phyloP scores from a whole-genome alignment of 2,329 filamentous ascomycete genomes.

The Apiospora sp. region DNA sequence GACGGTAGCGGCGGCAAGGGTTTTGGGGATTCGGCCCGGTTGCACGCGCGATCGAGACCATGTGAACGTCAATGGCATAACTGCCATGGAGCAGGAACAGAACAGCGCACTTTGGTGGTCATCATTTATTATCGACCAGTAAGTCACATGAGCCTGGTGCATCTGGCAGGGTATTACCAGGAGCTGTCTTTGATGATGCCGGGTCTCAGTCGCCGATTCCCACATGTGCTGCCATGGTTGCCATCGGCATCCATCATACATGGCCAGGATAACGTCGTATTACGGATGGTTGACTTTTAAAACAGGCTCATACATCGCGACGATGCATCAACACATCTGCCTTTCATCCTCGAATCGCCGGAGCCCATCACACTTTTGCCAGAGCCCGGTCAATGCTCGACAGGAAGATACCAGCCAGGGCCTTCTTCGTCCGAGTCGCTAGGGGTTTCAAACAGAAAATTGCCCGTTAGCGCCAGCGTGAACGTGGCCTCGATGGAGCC shows the following conservation, averaged over 20 bases:
- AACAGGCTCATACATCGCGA: slow-evolving; percentile 43
- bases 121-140: slow-evolving; percentile 54
- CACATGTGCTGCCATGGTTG: background rate
- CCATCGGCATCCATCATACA: background rate
- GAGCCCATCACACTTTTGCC: slow-evolving; percentile 40
- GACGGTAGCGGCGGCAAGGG: slow-evolving; percentile 46
- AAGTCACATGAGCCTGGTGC: slow-evolving; percentile 32
- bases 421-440: slow-evolving; percentile 41
- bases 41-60: slow-evolving; percentile 33
- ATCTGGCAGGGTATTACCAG: background rate
- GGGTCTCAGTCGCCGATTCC: background rate
- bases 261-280: background rate
- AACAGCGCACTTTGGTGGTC: slow-evolving; percentile 53
- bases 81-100: slow-evolving; percentile 46
- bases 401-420: slow-evolving; percentile 38
- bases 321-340: slow-evolving; percentile 38
- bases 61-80: slow-evolving; percentile 35
- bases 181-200: background rate
- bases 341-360: slow-evolving; percentile 43
- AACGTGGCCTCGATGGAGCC: slow-evolving; percentile 20
- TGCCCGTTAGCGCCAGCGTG: slow-evolving; percentile 23
- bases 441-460: background rate
- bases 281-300: background rate
- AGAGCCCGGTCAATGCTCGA: slow-evolving; percentile 31
- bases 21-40: slow-evolving; percentile 48